phyloP scores from a whole-genome alignment of 495 filamentous ascomycete species.

The Tetracladium setigerum region DNA sequence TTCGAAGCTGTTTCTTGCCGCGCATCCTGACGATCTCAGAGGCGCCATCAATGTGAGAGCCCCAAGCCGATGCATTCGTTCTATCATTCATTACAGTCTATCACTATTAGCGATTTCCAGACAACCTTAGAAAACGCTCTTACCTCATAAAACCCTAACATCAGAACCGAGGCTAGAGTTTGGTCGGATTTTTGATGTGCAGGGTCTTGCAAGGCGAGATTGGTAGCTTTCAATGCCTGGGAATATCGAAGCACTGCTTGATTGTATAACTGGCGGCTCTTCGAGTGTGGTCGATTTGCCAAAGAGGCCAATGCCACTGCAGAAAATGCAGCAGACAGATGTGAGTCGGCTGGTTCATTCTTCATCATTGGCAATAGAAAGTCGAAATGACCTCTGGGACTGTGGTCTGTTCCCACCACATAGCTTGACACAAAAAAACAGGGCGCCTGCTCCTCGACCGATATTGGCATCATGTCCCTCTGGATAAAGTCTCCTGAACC shows the following conservation, averaged over 20 bases:
- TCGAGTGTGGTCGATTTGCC: conserved; percentile 32
- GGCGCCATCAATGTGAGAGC: conserved; percentile 46
- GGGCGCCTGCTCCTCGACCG: conserved; percentile 39
- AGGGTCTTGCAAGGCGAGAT: conserved; percentile 43
- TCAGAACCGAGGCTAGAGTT: conserved; percentile 52
- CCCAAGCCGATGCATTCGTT: conserved; percentile 40
- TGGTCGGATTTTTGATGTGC: conserved; percentile 40
- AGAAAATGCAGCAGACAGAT: conserved; percentile 48
- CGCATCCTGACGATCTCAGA: conserved; percentile 44
- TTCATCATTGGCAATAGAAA: conserved; percentile 48
- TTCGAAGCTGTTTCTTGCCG: conserved; percentile 42
- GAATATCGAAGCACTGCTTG: conserved; percentile 33
- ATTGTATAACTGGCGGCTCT: conserved; percentile 22
- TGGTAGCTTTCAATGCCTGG: conserved; percentile 44
- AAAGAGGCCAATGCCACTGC: conserved; percentile 53
- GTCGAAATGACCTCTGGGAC: conserved; percentile 45
- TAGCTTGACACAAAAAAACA: conserved; percentile 51
- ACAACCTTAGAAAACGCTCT: neutral
- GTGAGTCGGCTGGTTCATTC: conserved; percentile 34
- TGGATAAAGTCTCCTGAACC: neutral
- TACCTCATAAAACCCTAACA: conserved; percentile 61
- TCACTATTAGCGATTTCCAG: neutral
- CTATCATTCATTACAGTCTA: conserved; percentile 38
- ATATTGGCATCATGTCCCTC: conserved; percentile 12
- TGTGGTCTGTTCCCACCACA: conserved; percentile 38